Evolutionary conservation across 2,329 filamentous ascomycete species (phyloP).

Genomic region (Aspergillus thermomutatus): DNA sequence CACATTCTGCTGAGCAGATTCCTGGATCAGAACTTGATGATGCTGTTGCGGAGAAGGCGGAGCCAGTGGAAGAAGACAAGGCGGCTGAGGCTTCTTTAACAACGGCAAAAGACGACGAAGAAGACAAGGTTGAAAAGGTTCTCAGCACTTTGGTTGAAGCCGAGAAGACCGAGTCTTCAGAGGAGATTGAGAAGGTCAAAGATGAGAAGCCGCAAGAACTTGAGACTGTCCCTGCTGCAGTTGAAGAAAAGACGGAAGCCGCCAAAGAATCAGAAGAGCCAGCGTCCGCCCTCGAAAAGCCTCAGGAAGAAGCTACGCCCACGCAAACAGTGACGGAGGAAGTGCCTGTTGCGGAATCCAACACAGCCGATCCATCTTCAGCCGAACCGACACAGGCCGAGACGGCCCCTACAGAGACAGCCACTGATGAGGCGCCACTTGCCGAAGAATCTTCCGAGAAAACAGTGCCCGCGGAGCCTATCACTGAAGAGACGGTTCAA

Average conservation of each 20-base stretch:
- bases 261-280: background rate
- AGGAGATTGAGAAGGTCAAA: background rate
- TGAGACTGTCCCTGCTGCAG: background rate
- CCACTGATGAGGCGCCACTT: background rate
- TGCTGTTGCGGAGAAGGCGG: background rate
- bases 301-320: background rate
- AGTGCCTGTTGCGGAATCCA: background rate
- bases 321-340: background rate
- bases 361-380: background rate
- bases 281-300: background rate
- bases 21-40: conserved; percentile 4
- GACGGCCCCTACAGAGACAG: background rate
- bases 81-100: conserved; percentile 1
- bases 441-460: background rate
- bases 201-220: background rate
- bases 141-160: background rate
- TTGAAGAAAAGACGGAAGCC: background rate
- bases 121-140: conserved; percentile 3
- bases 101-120: background rate
- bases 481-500: conserved; percentile 3
- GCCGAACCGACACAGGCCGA: background rate
- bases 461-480: background rate
- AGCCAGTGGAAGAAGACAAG: conserved; percentile 3
- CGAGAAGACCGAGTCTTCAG: background rate
- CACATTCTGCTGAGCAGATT: conserved; percentile 3